Percentiles rank a stretch among this genome's conserved stretches.
phyloP scores from a whole-genome alignment of 768 basidiomycete species.

The Collybia sp. region DNA sequence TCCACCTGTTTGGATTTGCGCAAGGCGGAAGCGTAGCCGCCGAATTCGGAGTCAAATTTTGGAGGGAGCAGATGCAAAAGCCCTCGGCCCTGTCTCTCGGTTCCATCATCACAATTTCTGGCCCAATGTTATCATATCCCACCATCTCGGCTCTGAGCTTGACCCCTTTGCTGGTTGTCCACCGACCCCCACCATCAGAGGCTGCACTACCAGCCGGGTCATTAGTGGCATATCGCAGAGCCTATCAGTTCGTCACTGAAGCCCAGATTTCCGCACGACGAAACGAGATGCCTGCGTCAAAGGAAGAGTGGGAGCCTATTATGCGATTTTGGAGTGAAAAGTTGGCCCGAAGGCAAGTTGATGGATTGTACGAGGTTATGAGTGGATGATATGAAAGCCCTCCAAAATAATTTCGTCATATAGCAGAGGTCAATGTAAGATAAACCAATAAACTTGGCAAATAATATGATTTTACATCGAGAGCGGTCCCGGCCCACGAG shows the following conservation, averaged over 20 bases:
- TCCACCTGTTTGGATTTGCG: slow-evolving; percentile 86
- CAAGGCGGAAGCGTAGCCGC: slow-evolving; percentile 80
- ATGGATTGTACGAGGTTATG: slow-evolving; percentile 70
- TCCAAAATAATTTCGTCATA: no score
- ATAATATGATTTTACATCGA: no score
- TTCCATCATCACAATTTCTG: slow-evolving; percentile 65
- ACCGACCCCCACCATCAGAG: slow-evolving; percentile 46
- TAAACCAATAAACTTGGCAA: no score
- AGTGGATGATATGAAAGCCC: no score
- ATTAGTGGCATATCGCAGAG: slow-evolving; percentile 54
- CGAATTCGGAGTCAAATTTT: slow-evolving; percentile 59
- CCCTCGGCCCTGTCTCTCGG: slow-evolving; percentile 38
- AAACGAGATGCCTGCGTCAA: slow-evolving; percentile 70
- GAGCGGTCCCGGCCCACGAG: no score
- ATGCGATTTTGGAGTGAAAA: slow-evolving; percentile 85
- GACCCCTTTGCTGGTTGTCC: slow-evolving; percentile 60
- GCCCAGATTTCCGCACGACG: slow-evolving; percentile 37
- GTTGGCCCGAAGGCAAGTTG: slow-evolving; percentile 49
- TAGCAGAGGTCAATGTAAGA: no score
- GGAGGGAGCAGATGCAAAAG: slow-evolving; percentile 31
- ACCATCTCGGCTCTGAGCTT: slow-evolving; percentile 46
- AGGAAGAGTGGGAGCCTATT: slow-evolving; percentile 76
- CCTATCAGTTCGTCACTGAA: slow-evolving; percentile 46
- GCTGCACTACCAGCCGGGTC: slow-evolving; percentile 38
- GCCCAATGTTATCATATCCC: slow-evolving; percentile 76